Evolutionary conservation across 2,329 filamentous ascomycete genomes (phyloP).

Genomic region (Pleurostoma richardsiae): DNA sequence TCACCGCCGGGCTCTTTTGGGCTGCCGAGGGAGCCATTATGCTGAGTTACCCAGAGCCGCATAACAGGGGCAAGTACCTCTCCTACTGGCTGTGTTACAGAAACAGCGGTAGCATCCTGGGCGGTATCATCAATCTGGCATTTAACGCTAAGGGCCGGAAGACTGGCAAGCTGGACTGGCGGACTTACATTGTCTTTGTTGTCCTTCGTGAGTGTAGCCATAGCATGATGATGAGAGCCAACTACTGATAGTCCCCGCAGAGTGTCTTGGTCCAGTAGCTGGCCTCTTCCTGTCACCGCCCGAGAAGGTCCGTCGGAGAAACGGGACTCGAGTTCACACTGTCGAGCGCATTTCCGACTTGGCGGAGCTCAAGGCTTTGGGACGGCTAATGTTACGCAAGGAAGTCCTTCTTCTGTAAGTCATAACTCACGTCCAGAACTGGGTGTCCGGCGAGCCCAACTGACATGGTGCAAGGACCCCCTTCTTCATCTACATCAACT

Average conservation of each 20-base stretch:
- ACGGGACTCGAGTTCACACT: slow-evolving; percentile 7
- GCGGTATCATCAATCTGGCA: slow-evolving; percentile 5
- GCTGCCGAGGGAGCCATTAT: slow-evolving; percentile 19
- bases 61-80: slow-evolving; percentile 8
- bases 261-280: slow-evolving; percentile 1
- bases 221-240: no score
- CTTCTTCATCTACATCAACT: slow-evolving; percentile 17
- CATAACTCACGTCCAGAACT: neutral
- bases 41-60: slow-evolving; percentile 12
- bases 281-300: slow-evolving; percentile 1
- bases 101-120: slow-evolving; percentile 11
- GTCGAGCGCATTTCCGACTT: slow-evolving; percentile 4
- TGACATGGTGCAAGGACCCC: slow-evolving; percentile 3
- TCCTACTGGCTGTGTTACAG: slow-evolving; percentile 15
- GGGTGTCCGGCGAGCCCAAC: neutral
- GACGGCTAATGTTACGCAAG: neutral
- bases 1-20: slow-evolving; percentile 18
- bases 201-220: slow-evolving; percentile 13
- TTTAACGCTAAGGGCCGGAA: slow-evolving; percentile 13
- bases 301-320: neutral
- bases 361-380: slow-evolving; percentile 8
- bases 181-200: slow-evolving; percentile 18
- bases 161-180: slow-evolving; percentile 18
- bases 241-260: neutral
- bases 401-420: slow-evolving; percentile 3